These are phyloP conservation scores for Neonectria coccinea DNA, from an alignment of 2,329 filamentous ascomycete genomes.

Conservation along the genomic window DNA sequence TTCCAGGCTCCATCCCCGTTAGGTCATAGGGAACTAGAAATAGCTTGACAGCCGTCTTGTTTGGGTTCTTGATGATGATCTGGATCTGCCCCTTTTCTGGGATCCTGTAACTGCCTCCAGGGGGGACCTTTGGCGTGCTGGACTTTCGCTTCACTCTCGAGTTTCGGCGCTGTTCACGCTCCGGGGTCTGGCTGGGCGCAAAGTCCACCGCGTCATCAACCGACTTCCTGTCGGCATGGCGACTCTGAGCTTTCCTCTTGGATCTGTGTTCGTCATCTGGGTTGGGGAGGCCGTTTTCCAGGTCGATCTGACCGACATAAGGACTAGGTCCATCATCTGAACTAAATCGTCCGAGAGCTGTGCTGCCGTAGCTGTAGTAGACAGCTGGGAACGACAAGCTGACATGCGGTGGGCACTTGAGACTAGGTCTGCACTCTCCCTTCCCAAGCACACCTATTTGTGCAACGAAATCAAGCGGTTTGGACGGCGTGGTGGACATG, in stretches of 20 bases:
- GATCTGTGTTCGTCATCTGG: constrained; percentile 60
- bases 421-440: constrained; percentile 86
- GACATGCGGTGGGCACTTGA: constrained; percentile 90
- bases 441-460: constrained; percentile 94
- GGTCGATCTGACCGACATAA: constrained; percentile 92
- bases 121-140: constrained; percentile 68
- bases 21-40: constrained; percentile 95
- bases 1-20: constrained; percentile 89
- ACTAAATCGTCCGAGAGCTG: constrained; percentile 71
- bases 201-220: constrained; percentile 44
- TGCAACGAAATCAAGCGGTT: constrained; percentile 90
- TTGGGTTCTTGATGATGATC: constrained; percentile 97
- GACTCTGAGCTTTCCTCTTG: constrained; percentile 62
- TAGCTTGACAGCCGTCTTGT: constrained; percentile 97
- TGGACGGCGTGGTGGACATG: constrained; percentile 97
- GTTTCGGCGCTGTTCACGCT: constrained; percentile 46
- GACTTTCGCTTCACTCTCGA: constrained; percentile 65
- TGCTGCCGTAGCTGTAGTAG: constrained; percentile 90
- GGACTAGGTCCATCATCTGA: constrained; percentile 90
- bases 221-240: constrained; percentile 54
- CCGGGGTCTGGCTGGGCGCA: constrained; percentile 34
- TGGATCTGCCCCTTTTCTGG: constrained; percentile 94
- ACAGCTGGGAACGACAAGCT: constrained; percentile 92
- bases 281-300: constrained; percentile 81
- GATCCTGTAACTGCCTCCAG: constrained; percentile 92